Evolutionary conservation across 164 flowering plant genomes (phyloP), one percentile per base, ranked within the genome.

Genomic region (Magnolia changhungtana): DNA sequence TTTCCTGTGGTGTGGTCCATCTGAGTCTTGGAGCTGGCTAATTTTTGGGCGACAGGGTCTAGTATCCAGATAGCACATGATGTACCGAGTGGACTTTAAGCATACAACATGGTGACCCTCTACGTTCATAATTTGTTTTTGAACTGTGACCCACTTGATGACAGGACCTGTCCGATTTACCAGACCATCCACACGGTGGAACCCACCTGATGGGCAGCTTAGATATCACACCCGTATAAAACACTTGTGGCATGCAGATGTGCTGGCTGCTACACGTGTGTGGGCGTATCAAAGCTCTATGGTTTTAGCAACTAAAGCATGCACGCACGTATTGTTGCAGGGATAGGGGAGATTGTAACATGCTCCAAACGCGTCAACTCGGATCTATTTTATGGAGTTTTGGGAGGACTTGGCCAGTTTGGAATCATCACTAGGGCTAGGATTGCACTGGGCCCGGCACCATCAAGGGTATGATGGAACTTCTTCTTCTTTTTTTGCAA

Each of bases 351-450:
- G 75, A 37, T 85, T 1, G 63, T 89, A 77, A 92, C 89, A 19
- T 94, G 99, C 78, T 90, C 96, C 13, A 71, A 72, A 18, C 18
- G 77, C 8, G 66, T 14, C 18, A 94, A 94, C 71, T 75, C 94
- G 0, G 95, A 96, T 71, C 85, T 96, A n/a, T 96, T 88, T 78
- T 81, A 85, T 79, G 96, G 84, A 0, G 96, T 88, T 70, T 80
- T 96, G 5, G 99, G 99, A 51, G 99, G 99, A 37, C 80, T 96
- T 27, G 99, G 99, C 55, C 99, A 96, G 79, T 96, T 94, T 84
- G 99, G 99, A 18, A 86, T 96, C 70, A 96, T 96, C 78, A 86
- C 90, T 14, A 84, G 96, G 82, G 98, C 99, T 16, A 89, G 94
- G 83, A 91, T 96, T 27, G 80, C 82, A 18, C 81, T 96, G 9